Evolutionary conservation across 192 early-diverging fungal species (phyloP), one percentile per base, ranked within the genome.

Genomic region (Endogone sp.): DNA sequence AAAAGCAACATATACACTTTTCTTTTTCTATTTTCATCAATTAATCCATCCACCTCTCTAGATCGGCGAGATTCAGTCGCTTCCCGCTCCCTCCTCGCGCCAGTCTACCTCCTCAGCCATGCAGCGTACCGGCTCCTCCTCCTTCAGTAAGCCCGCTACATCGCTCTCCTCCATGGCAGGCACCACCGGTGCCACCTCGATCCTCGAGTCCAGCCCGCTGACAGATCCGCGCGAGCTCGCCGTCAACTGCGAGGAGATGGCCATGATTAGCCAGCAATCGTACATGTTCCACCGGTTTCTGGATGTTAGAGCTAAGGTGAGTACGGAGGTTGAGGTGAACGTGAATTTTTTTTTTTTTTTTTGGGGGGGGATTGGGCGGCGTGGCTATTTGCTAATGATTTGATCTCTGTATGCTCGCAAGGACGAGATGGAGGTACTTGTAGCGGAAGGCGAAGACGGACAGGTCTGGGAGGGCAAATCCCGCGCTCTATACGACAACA

Each of bases 211-310:
- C 25, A 69, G 79, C 25, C 69, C 79, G 22, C 76, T 82, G 9
- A 75, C 89, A 8, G 94, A 98, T 65, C 82, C 91, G 26, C 81
- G 92, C 4, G 92, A 94, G 54, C 71, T 98, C 20, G 92, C 95
- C 57, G 71, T 75, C n/a, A 85, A 93, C 22, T 75, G 97, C 26
- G 82, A 77, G 25, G 95, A 99, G 73, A 75, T 97, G 26, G 91
- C 94, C 2, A 37, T 91, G 55, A 91, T 98, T 21, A 87, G 87
- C 68, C 93, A 94, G 57, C 86, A 91, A 26, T 81, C 91, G 24
- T 76, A 83, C 8, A 69, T 95, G 3, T 99, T 93, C 78, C 80
- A 89, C 62, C 83, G 93, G 2, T 99, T 99, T 72, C 64, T 97
- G 62, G 86, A 91, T 64, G 87, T 92, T 16, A 80, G 95, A 28